phyloP scores from a whole-genome alignment of 2,329 filamentous ascomycete genomes.

The Cladobotryum protrusum region DNA sequence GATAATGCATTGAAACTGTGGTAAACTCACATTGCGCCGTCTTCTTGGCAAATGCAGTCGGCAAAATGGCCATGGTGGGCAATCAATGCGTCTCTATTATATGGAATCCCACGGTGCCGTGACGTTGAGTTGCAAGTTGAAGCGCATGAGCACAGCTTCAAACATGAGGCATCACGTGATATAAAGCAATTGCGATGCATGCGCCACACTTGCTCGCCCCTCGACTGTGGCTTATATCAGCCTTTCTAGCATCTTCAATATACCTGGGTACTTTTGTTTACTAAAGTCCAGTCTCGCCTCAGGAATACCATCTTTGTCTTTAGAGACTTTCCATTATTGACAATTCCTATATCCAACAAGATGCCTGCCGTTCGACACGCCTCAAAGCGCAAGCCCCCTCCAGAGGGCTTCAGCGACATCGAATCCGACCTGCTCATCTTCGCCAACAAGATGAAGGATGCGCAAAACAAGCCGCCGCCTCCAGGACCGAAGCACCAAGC shows the following conservation, averaged over 20 bases:
- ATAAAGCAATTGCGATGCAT: background rate
- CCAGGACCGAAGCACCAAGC: slow-evolving; percentile 81
- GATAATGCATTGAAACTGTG: slow-evolving; percentile 2
- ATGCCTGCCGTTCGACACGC: slow-evolving; percentile 76
- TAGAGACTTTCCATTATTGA: background rate
- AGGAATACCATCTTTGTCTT: background rate
- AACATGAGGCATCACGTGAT: slow-evolving; percentile 24
- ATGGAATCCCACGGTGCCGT: slow-evolving; percentile 23
- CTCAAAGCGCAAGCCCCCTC: slow-evolving; percentile 73
- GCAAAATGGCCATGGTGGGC: slow-evolving; percentile 76
- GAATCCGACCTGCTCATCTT: slow-evolving; percentile 82
- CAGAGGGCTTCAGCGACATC: slow-evolving; percentile 81
- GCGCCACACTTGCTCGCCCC: slow-evolving; percentile 16
- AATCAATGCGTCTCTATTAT: slow-evolving; percentile 30
- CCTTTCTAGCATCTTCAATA: background rate
- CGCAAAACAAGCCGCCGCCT: slow-evolving; percentile 80
- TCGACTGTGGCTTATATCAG: slow-evolving; percentile 13
- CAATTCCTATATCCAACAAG: slow-evolving; percentile 7
- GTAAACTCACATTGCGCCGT: slow-evolving; percentile 69
- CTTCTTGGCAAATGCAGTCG: slow-evolving; percentile 81
- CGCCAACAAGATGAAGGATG: slow-evolving; percentile 88
- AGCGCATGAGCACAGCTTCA: slow-evolving; percentile 12
- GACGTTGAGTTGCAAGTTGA: slow-evolving; percentile 25
- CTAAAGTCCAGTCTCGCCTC: too few species aligned
- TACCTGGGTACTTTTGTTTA: too few species aligned